Conservation (phyloP, 2,329 filamentous ascomycete genomes). For the Graphilbum sp. region DNA sequence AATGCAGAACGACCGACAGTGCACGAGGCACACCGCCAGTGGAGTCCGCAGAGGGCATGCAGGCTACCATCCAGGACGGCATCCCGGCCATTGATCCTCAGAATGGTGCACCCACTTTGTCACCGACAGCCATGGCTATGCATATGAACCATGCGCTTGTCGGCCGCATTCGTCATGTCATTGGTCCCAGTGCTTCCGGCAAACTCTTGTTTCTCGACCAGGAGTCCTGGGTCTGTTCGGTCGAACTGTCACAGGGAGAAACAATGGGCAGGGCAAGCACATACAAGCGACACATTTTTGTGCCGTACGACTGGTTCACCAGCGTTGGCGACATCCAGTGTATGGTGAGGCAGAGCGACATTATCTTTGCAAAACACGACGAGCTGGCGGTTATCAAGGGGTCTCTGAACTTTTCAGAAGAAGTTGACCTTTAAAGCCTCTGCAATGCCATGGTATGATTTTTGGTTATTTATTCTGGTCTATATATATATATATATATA, state of each 20-base stretch:
- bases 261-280: background rate
- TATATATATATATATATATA: too few relatives aligned
- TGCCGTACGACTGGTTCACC: conserved; percentile 17
- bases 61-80: too few relatives aligned
- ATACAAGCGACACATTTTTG: conserved; percentile 15
- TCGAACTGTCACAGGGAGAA: conserved; percentile 2
- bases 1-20: background rate
- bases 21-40: background rate
- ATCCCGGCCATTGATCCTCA: too few relatives aligned
- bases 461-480: too few relatives aligned
- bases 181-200: conserved; percentile 9
- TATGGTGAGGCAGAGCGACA: too few relatives aligned
- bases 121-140: too few relatives aligned
- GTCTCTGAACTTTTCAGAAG: too few relatives aligned
- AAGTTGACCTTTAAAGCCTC: too few relatives aligned
- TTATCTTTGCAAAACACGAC: too few relatives aligned
- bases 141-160: background rate
- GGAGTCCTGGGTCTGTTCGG: conserved; percentile 15
- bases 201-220: conserved; percentile 14
- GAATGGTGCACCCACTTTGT: background rate
- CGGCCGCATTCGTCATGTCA: conserved; percentile 9
- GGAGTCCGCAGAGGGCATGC: background rate
- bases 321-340: conserved; percentile 10
- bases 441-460: too few relatives aligned
- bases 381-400: too few relatives aligned